Evolutionary conservation across 306 rosid genomes (phyloP), one percentile per base, ranked within the genome.

Genomic region (Fagus sylvatica): DNA sequence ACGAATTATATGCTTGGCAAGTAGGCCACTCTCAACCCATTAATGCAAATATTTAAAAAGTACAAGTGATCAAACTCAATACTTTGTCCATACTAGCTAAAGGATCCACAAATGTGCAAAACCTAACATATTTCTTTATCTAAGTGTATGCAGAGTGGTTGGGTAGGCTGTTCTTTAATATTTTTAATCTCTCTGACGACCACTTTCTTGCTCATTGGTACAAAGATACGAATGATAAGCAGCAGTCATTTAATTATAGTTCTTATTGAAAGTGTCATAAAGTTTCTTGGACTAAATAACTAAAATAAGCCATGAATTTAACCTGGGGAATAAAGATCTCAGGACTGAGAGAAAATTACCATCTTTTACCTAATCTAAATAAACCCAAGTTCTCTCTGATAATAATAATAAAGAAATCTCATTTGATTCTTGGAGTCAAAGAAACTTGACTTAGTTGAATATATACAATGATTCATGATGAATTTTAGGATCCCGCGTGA

Each of bases 81-180:
- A 0, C 15, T 68, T 53, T 68, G 79, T 84, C 76, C 79, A 65
- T 72, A 22, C 78, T 73, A 77, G 72, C 39, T 75, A 59, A 32
- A 72, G 57, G 46, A 41, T 22, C 78, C 72, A 64, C 68, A 1
- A 6, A 7, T 9, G 6, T 28, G 7, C 66, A 59, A 59, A 60
- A 32, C 37, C 28, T 22, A 22, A 22, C 28, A 22, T 22, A 22
- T 22, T 22, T 22, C 28, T 22, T 22, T 22, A 22, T 22, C 28
- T 22, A 22, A 22, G 28, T 22, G 28, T 22, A 22, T 22, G 28
- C 28, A 22, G 73, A 1, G 34, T 33, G 53, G 19, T n/a, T 9
- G 53, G 51, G 22, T 76, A 53, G 73, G 53, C 12, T 64, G 17
- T 3, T 33, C 62, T 54, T 51, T 39, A 53, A 6, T 42, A 6